These are phyloP conservation scores for Candida dajiaensis DNA, from an alignment of 805 yeast genomes.

Conservation along the genomic window DNA sequence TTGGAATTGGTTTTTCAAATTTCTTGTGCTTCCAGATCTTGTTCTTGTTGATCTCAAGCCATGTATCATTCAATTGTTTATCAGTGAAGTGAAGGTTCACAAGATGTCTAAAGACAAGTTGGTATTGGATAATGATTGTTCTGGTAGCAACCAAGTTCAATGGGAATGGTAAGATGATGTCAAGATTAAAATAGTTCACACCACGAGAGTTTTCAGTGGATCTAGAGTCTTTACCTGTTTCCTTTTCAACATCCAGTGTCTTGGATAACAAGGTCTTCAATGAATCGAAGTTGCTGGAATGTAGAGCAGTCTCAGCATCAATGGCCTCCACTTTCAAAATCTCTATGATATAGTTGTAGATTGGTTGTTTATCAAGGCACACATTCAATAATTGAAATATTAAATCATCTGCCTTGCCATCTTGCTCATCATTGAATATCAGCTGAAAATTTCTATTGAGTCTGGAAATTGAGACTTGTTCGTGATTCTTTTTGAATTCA, in stretches of 20 bases:
- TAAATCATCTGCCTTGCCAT: conserved; percentile 14
- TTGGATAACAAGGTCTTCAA: conserved; percentile 39
- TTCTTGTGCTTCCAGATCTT: conserved; percentile 57
- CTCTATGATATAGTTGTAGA: conserved; percentile 37
- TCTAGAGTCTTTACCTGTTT: conserved; percentile 13
- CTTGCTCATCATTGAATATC: conserved; percentile 6
- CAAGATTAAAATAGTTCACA: conserved; percentile 48
- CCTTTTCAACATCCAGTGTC: conserved; percentile 26
- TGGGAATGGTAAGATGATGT: conserved; percentile 78
- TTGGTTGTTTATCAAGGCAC: conserved; percentile 37
- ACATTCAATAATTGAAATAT: conserved; percentile 25
- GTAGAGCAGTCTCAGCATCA: conserved; percentile 46
- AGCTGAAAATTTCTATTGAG: conserved; percentile 28
- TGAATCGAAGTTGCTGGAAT: conserved; percentile 37
- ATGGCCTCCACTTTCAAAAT: conserved; percentile 49
- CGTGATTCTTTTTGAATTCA: conserved; percentile 44
- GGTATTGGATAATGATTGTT: conserved; percentile 71
- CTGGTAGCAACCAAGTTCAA: conserved; percentile 67
- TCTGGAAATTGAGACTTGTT: conserved; percentile 25
- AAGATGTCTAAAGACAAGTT: conserved; percentile 69
- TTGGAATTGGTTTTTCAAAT: conserved; percentile 36
- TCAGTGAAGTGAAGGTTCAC: conserved; percentile 58
- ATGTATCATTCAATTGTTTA: conserved; percentile 53
- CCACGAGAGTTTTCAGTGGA: conserved; percentile 33
- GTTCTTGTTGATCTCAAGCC: conserved; percentile 64